Evolutionary conservation across 768 basidiomycete species (phyloP).

Genomic region (Termitomyces sp.): DNA sequence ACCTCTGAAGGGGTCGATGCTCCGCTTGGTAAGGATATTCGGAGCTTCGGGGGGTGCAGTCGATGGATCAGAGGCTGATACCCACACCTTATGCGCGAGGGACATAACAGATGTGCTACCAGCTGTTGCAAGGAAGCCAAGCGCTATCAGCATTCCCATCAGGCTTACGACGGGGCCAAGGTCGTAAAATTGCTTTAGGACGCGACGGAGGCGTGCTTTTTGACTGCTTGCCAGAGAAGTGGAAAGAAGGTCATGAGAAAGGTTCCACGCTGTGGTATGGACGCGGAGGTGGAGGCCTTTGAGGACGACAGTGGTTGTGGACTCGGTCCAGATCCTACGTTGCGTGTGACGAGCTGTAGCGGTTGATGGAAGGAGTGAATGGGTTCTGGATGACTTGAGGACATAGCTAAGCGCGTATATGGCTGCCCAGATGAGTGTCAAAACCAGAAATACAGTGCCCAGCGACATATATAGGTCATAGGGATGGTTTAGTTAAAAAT

Average conservation of each 20-base stretch:
- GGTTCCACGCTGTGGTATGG: slow-evolving; percentile 51
- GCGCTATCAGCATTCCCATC: slow-evolving; percentile 44
- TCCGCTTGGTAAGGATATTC: slow-evolving; percentile 9
- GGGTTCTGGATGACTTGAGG: slow-evolving; percentile 6
- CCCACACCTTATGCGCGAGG: slow-evolving; percentile 6
- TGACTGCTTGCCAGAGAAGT: slow-evolving; percentile 28
- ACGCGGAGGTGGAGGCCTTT: slow-evolving; percentile 34
- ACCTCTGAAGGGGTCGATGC: neutral
- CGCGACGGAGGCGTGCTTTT: slow-evolving; percentile 21
- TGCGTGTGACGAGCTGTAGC: neutral
- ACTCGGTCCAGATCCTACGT: slow-evolving; percentile 16
- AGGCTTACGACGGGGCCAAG: slow-evolving; percentile 42
- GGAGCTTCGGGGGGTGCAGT: neutral
- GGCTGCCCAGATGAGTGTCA: slow-evolving; percentile 23
- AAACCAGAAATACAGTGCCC: slow-evolving; percentile 17
- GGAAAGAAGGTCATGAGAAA: slow-evolving; percentile 42
- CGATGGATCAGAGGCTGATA: neutral
- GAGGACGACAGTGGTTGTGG: slow-evolving; percentile 22
- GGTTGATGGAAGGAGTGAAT: slow-evolving; percentile 13
- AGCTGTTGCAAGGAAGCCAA: slow-evolving; percentile 40
- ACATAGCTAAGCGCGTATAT: slow-evolving; percentile 23
- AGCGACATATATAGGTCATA: slow-evolving; percentile 22
- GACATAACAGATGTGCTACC: slow-evolving; percentile 16
- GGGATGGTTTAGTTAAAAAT: neutral
- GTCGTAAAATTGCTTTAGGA: slow-evolving; percentile 43